Base-by-base conservation (phyloP, 1,284 basidiomycete genomes). In the Meira miltonrushii region DNA sequence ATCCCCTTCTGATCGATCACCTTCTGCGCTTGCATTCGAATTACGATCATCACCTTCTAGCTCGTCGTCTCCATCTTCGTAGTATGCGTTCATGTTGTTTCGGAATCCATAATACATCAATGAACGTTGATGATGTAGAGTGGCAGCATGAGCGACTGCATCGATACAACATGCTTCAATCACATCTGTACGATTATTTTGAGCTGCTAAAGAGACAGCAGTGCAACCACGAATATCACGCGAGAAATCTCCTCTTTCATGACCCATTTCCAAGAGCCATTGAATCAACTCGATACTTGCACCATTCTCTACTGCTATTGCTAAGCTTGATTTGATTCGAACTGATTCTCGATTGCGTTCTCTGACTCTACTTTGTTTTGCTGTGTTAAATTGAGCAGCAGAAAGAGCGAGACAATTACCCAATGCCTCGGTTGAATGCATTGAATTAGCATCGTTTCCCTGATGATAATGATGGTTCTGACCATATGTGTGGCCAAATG, bases 191-290 rank as follows among this genome's bases (percentile, higher is more conserved):
- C 71, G 64, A 33, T 71, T 64, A 44, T 65, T 59, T 10, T 67
- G 58, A 0, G 69, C 67, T 0, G 69, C 68, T 15, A 72, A 56
- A 11, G 68, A 67, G 9, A 72, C 50, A 13, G 70, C 50, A 1
- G 67, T 67, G 41, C 63, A 64, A 37, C 47, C 38, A 3, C 41
- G 39, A 12, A 37, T 19, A 33, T 56, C 55, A 6, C 43, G 60
- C n/a, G 66, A 67, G 13, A 38, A 66, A 17, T 54, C 55, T 12
- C 59, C 53, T 19, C 61, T 56, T 48, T 74, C 71, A 54, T 74
- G 70, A 9, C 70, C 68, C 63, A 65, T 66, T 23, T 72, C 68
- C n/a, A 74, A 62, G 41, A 74, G 54, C 71, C 71, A 74, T n/a
- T 67, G 65, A 33, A 70, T 50, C 55, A 74, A 57, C 46, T 68